These are phyloP conservation scores for Peronospora belbahrii DNA, from an alignment of 352 stramenopile species.

Conservation along the genomic window DNA sequence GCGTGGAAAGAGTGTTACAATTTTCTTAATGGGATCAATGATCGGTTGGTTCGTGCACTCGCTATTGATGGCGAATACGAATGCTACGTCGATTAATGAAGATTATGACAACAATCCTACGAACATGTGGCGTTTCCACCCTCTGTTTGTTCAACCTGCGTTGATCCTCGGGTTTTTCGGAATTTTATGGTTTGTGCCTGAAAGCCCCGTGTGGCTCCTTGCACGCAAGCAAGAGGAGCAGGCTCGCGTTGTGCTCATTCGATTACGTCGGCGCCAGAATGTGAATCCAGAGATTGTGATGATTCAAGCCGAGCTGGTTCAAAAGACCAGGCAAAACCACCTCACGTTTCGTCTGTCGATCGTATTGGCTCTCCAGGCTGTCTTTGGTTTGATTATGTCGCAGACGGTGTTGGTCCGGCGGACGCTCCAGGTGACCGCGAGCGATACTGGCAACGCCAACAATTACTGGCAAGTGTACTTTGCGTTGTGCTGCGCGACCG, in stretches of 20 bases:
- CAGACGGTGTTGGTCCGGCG: slow-evolving; percentile 49
- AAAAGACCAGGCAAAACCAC: slow-evolving; percentile 40
- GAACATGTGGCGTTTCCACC: slow-evolving; percentile 57
- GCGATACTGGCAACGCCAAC: slow-evolving; percentile 12
- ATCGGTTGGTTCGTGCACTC: slow-evolving; percentile 63
- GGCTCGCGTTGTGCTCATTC: slow-evolving; percentile 42
- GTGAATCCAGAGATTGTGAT: slow-evolving; percentile 51
- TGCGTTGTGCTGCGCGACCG: slow-evolving; percentile 34
- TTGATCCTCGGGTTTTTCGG: slow-evolving; percentile 51
- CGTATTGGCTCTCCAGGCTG: slow-evolving; percentile 47
- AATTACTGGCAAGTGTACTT: slow-evolving; percentile 59
- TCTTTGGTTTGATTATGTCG: slow-evolving; percentile 65
- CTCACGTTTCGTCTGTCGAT: slow-evolving; percentile 57
- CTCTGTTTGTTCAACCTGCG: slow-evolving; percentile 51
- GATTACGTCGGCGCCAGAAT: slow-evolving; percentile 59
- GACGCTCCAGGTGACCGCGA: slow-evolving; percentile 26
- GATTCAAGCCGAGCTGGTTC: slow-evolving; percentile 50
- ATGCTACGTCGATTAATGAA: slow-evolving; percentile 30
- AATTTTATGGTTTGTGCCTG: slow-evolving; percentile 60
- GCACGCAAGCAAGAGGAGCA: slow-evolving; percentile 47
- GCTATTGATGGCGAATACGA: slow-evolving; percentile 46
- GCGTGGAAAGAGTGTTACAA: slow-evolving; percentile 76
- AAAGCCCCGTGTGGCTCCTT: slow-evolving; percentile 74
- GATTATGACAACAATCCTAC: slow-evolving; percentile 31
- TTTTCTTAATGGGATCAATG: slow-evolving; percentile 72